Evolutionary conservation across 805 yeast species (phyloP), one percentile per base, ranked within the genome.

Genomic region (Candida endomychidarum): DNA sequence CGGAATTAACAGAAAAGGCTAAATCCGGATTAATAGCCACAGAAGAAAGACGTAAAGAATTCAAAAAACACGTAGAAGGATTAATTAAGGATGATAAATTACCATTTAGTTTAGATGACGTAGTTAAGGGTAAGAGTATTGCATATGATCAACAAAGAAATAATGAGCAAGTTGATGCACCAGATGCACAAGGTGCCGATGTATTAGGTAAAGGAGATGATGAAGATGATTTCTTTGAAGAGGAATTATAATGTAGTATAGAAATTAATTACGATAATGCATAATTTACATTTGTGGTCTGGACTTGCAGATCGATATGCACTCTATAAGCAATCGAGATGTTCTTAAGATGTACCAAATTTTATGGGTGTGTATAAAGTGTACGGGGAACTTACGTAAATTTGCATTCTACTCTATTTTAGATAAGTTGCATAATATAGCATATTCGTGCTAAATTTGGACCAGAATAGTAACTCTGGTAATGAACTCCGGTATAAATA

Each of bases 31-130:
- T 60, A 38, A 57, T 56, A 17, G 58, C 56, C 41, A 73, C 80
- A 3, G 75, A 70, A 19, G 61, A 64, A 34, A 63, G 65, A 45
- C 66, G 73, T 53, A 57, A 63, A 34, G 68, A 67, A 34, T 77
- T 73, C 49, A 50, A 54, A 56, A 78, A 75, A 48, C 61, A 74
- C 28, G 65, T 86, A 31, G 75, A 73, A 27, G 62, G 66, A 28
- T 69, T 74, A 51, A 59, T 85, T 40, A 74, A 77, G 36, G 66
- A 70, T 0, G 79, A 74, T 11, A 67, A 70, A 8, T 62, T 87
- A 27, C 83, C 83, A 4, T 70, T 81, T 28, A 51, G 67, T 10
- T 57, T 77, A 24, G 78, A 69, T 8, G 78, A 74, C 31, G 72
- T 68, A 1, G 44, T 77, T 39, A 45, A 51, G 20, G 78, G 77